A percentile compares a stretch with the other conserved stretches of the same genome.
Conservation (phyloP, 169 alveolate genomes). For the Blepharisma undulans region DNA sequence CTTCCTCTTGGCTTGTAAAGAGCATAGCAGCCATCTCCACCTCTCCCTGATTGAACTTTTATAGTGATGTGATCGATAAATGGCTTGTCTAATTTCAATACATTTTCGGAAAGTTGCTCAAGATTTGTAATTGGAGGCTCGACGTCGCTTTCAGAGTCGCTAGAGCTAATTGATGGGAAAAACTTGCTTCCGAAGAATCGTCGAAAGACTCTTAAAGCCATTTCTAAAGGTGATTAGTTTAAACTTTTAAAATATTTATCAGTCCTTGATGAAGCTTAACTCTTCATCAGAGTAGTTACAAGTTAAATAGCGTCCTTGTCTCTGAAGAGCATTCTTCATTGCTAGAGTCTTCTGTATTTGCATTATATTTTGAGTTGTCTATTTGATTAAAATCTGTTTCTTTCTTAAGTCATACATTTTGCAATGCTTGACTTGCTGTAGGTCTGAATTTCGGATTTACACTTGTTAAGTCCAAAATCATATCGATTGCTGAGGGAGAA, state of each 20-base stretch:
- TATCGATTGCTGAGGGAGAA: background rate
- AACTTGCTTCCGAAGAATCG: background rate
- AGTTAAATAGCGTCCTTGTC: background rate
- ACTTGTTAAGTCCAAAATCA: background rate
- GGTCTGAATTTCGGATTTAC: background rate
- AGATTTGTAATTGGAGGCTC: background rate
- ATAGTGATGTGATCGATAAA: conserved; percentile 73
- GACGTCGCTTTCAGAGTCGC: background rate
- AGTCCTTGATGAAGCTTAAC: background rate
- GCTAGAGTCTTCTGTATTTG: background rate
- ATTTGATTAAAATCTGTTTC: background rate
- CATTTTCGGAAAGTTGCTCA: conserved; percentile 19
- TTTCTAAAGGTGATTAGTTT: background rate
- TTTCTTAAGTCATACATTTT: background rate
- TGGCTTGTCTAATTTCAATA: conserved; percentile 8
- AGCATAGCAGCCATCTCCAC: conserved; percentile 90
- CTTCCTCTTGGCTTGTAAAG: conserved; percentile 81
- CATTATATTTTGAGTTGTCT: background rate
- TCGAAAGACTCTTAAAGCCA: background rate
- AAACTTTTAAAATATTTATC: no score
- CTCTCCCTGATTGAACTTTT: conserved; percentile 84
- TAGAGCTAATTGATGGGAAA: background rate
- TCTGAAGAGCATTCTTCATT: background rate
- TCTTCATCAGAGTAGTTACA: background rate
- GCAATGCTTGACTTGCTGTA: background rate